A percentile compares a stretch with the other conserved stretches of the same genome.
phyloP scores from a whole-genome alignment of 1,284 basidiomycete species.

The Chiua sp. region DNA sequence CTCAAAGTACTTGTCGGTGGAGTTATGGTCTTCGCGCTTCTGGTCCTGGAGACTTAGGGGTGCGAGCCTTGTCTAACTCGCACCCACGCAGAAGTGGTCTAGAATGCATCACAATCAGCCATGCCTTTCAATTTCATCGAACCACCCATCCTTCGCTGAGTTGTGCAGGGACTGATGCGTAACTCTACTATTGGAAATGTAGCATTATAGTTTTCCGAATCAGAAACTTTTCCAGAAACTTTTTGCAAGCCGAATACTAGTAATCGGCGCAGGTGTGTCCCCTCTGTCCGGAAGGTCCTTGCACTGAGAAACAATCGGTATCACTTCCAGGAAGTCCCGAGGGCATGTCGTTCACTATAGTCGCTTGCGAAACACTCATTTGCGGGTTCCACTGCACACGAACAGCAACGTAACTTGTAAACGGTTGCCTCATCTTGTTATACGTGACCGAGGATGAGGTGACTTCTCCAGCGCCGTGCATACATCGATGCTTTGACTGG shows the following conservation, averaged over 20 bases:
- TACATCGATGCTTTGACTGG: conserved; percentile 62
- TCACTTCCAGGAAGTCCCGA: too few species aligned
- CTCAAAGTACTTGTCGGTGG: too few species aligned
- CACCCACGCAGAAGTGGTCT: too few species aligned
- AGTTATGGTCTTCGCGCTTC: too few species aligned
- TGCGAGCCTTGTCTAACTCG: too few species aligned
- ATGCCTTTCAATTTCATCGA: not conserved
- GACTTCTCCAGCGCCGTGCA: conserved; percentile 37
- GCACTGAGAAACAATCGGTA: too few species aligned
- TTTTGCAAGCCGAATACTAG: not conserved
- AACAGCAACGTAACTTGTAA: conserved; percentile 36
- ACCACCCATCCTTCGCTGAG: not conserved
- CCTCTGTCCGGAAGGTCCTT: not conserved
- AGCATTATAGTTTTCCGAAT: not conserved
- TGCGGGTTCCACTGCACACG: conserved; percentile 23
- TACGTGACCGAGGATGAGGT: conserved; percentile 42
- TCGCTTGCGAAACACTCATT: conserved; percentile 4
- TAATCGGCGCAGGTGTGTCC: not conserved
- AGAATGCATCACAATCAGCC: too few species aligned
- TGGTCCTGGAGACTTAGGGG: not conserved
- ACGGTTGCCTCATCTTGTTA: conserved; percentile 50
- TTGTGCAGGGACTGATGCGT: not conserved
- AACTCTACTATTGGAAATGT: not conserved
- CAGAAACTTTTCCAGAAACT: not conserved
- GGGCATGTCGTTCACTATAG: too few species aligned